Conservation (phyloP, 169 alveolate genomes). For the Babesia sp. region DNA sequence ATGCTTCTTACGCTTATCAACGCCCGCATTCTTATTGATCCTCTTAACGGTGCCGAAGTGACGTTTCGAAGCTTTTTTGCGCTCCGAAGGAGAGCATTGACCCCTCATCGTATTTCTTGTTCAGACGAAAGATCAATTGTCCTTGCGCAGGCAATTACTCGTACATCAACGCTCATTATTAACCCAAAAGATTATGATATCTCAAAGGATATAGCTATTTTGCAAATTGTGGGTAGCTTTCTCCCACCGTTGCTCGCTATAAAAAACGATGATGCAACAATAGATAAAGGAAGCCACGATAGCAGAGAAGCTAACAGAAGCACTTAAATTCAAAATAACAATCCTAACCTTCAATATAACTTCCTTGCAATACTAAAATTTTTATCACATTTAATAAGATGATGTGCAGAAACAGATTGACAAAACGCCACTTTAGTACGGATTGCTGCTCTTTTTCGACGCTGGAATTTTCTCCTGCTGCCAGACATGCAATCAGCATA, state of each 20-base stretch:
- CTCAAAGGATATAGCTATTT: not conserved
- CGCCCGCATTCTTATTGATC: not conserved
- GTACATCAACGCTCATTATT: slow-evolving; percentile 21
- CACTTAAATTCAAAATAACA: no score
- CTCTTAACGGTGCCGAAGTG: not conserved
- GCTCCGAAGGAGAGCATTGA: not conserved
- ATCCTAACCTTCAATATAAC: no score
- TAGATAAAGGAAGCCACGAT: no score
- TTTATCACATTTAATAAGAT: no score
- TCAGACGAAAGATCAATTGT: not conserved
- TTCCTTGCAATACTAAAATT: no score
- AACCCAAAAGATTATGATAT: not conserved
- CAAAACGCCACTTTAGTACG: no score
- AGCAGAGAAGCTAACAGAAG: no score
- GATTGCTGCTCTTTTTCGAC: no score
- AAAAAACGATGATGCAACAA: no score
- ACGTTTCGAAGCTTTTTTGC: not conserved
- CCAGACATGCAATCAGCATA: not conserved
- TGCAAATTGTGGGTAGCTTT: not conserved
- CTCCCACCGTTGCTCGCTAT: not conserved
- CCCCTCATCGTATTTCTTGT: not conserved
- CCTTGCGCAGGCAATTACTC: not conserved
- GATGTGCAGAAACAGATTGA: no score
- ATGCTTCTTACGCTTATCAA: not conserved
- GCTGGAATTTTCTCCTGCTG: no score